These are phyloP conservation scores for Aspergillus tamarii DNA, from an alignment of 2,329 filamentous ascomycete species.

Conservation along the genomic window DNA sequence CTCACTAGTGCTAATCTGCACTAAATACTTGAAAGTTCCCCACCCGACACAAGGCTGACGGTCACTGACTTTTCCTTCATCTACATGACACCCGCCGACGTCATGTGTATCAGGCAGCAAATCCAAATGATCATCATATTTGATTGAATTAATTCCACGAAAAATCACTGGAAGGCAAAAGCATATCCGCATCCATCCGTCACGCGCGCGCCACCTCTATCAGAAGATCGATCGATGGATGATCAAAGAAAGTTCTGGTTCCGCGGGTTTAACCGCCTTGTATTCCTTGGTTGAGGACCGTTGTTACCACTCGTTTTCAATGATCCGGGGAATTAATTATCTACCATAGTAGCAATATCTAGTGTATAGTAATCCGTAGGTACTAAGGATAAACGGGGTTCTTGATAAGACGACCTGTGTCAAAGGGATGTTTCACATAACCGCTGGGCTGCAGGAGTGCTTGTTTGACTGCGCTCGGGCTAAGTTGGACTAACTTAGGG, in stretches of 20 bases:
- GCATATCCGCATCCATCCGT: background rate
- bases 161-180: background rate
- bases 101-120: conserved; percentile 2
- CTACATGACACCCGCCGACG: background rate
- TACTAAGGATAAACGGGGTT: background rate
- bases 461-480: background rate
- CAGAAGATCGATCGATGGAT: conserved; percentile 5
- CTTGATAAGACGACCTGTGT: background rate
- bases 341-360: background rate
- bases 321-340: too few species aligned
- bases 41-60: background rate
- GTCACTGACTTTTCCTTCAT: background rate
- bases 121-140: background rate
- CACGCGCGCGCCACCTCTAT: background rate
- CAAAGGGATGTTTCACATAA: conserved; percentile 1
- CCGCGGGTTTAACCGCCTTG: conserved; percentile 19
- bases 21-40: background rate
- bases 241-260: conserved; percentile 12
- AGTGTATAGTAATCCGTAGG: background rate
- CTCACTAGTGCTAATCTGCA: background rate
- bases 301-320: background rate
- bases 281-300: conserved; percentile 16
- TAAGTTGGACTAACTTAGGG: background rate
- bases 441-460: background rate
- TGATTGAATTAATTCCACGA: background rate